Conservation (phyloP, 768 basidiomycete species). For the Rhizopogon rudus region DNA sequence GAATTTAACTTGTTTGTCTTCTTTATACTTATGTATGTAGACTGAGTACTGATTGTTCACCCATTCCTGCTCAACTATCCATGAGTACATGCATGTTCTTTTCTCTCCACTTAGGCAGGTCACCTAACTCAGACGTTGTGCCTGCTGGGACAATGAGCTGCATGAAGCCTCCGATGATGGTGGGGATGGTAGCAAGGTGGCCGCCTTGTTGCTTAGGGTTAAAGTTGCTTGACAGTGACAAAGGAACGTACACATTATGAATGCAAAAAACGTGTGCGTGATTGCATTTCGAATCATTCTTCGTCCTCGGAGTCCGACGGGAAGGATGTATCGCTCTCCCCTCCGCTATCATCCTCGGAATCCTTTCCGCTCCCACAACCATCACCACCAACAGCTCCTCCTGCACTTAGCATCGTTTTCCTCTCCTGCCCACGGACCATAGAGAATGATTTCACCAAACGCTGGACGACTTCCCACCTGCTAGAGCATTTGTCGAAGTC, state of each 20-base stretch:
- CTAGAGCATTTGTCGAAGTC: conserved; percentile 16
- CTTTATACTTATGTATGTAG: no score
- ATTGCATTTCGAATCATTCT: neutral
- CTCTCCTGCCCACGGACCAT: neutral
- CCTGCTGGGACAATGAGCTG: no score
- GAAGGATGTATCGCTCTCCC: neutral
- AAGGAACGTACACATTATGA: neutral
- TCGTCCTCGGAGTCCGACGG: neutral
- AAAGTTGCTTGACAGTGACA: neutral
- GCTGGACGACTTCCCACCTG: conserved; percentile 23
- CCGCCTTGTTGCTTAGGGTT: no score
- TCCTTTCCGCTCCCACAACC: neutral
- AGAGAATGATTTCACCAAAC: conserved; percentile 16
- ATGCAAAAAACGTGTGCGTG: no score
- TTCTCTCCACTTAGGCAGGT: no score
- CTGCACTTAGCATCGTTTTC: neutral
- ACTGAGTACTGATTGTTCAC: no score
- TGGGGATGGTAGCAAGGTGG: no score
- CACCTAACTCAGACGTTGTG: no score
- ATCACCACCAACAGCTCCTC: neutral
- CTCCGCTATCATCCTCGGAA: neutral
- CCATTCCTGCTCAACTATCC: no score
- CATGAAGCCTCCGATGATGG: no score
- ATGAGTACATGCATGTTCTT: no score
- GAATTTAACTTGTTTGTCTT: no score